Evolutionary conservation across 169 alveolate species (phyloP).

Genomic region (Plasmodium vinckei): DNA sequence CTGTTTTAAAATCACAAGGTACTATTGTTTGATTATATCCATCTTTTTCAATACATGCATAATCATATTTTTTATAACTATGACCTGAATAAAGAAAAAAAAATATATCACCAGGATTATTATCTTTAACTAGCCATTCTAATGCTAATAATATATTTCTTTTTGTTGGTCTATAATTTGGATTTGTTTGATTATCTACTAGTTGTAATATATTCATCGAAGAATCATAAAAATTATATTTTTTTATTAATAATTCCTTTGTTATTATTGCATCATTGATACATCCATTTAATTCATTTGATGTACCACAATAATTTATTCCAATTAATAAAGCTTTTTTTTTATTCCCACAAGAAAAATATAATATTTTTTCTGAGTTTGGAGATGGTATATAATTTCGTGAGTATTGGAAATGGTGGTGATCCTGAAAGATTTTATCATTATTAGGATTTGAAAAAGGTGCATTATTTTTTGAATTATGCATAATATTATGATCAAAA

Average conservation of each 20-base stretch:
- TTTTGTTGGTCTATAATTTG: conserved; percentile 58
- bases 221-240: conserved; percentile 54
- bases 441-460: neutral
- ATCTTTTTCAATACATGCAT: conserved; percentile 65
- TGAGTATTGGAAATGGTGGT: neutral
- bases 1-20: conserved; percentile 78
- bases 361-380: conserved; percentile 17
- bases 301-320: conserved; percentile 80
- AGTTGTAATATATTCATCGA: conserved; percentile 45
- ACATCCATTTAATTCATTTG: conserved; percentile 82
- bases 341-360: conserved; percentile 32
- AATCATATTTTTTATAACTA: conserved; percentile 77
- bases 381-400: conserved; percentile 12
- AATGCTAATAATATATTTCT: conserved; percentile 55
- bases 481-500: neutral
- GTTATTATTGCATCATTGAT: conserved; percentile 80
- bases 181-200: conserved; percentile 33
- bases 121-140: conserved; percentile 76
- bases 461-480: neutral
- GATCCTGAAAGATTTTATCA: too few relatives aligned
- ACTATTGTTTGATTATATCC: conserved; percentile 84
- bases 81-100: conserved; percentile 85
- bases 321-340: conserved; percentile 83
- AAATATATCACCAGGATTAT: conserved; percentile 80
- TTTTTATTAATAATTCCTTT: conserved; percentile 73